Percentiles rank a stretch among this genome's conserved stretches.
Evolutionary conservation across 805 yeast genomes (phyloP).

Genomic region (Pichia cabralensis): DNA sequence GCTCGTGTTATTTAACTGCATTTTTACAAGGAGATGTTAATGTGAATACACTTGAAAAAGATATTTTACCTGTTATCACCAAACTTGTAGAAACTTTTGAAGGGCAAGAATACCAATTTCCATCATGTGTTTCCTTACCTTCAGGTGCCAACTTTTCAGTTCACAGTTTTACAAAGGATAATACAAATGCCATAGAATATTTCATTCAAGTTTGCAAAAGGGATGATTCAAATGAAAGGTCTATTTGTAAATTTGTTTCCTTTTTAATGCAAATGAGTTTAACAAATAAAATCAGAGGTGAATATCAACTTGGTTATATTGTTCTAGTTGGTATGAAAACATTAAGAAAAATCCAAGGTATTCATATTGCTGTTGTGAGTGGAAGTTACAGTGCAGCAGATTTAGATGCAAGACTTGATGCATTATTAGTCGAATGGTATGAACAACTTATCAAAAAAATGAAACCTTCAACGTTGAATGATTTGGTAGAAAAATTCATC

Average conservation of each 20-base stretch:
- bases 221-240: slow-evolving; percentile 22
- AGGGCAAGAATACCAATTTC: slow-evolving; percentile 12
- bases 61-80: slow-evolving; percentile 8
- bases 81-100: slow-evolving; percentile 10
- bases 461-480: slow-evolving; percentile 28
- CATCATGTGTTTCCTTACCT: slow-evolving; percentile 31
- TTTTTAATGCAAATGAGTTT: slow-evolving; percentile 36
- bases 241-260: slow-evolving; percentile 38
- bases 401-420: slow-evolving; percentile 38
- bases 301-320: slow-evolving; percentile 52
- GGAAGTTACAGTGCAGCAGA: slow-evolving; percentile 31
- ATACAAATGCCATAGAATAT: slow-evolving; percentile 40
- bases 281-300: slow-evolving; percentile 39
- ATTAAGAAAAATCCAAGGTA: slow-evolving; percentile 43
- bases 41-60: slow-evolving; percentile 1
- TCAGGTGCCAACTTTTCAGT: slow-evolving; percentile 28
- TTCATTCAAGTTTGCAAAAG: slow-evolving; percentile 51
- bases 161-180: slow-evolving; percentile 35
- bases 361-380: slow-evolving; percentile 50
- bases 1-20: slow-evolving; percentile 27
- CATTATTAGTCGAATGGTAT: slow-evolving; percentile 35
- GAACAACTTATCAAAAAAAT: slow-evolving; percentile 18
- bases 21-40: slow-evolving; percentile 43
- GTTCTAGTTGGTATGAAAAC: slow-evolving; percentile 48
- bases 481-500: slow-evolving; percentile 31